Percentiles rank a stretch among this genome's conserved stretches.
phyloP scores from a whole-genome alignment of 768 basidiomycete species.

The Hirschioporus abietinus region DNA sequence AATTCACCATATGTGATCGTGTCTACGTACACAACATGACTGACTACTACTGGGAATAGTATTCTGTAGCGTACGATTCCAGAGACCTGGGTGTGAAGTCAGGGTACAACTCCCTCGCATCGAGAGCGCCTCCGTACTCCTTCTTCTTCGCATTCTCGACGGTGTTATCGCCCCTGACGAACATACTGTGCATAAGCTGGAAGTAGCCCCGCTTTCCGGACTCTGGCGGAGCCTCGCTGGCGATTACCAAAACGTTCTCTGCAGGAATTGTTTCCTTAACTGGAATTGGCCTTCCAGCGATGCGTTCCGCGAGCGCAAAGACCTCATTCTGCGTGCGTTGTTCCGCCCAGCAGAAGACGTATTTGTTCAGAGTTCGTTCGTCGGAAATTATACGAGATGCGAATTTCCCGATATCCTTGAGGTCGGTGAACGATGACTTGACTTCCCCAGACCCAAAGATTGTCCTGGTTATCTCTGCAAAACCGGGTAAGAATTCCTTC shows the following conservation, averaged over 20 bases:
- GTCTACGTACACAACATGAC: no score
- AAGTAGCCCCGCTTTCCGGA: background rate
- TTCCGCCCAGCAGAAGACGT: conserved; percentile 24
- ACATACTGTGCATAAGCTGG: conserved; percentile 17
- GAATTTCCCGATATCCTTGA: conserved; percentile 22
- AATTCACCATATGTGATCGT: no score
- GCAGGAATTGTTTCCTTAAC: background rate
- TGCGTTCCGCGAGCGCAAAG: background rate
- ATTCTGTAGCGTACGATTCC: conserved; percentile 21
- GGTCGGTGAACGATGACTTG: conserved; percentile 19
- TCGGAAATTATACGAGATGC: conserved; percentile 27
- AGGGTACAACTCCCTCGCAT: conserved; percentile 26
- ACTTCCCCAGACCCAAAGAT: conserved; percentile 18
- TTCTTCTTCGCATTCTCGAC: conserved; percentile 19
- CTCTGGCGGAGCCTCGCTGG: background rate
- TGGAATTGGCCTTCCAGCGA: background rate
- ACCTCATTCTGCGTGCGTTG: conserved; percentile 20
- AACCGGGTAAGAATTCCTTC: background rate
- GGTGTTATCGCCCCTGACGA: conserved; percentile 25
- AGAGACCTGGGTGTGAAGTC: conserved; percentile 17
- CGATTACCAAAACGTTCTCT: background rate
- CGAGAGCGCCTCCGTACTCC: conserved; percentile 18
- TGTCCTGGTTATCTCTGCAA: background rate
- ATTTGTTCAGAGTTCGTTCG: conserved; percentile 26
- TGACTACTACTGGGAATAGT: conserved; percentile 11